Base-by-base conservation (phyloP, 1,139 yeast species). In the Taphrina confusa region DNA sequence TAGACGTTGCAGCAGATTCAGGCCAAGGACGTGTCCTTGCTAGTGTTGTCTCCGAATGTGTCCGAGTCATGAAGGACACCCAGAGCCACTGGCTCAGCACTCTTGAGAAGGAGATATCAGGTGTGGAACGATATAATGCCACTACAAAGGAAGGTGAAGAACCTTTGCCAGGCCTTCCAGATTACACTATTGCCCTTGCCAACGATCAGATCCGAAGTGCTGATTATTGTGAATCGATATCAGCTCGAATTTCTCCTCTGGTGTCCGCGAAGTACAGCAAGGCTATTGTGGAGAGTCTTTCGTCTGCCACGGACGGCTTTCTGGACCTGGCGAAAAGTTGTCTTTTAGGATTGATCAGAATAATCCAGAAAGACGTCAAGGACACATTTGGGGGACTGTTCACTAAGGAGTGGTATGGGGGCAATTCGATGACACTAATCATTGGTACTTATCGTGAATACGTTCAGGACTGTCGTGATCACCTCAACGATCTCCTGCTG, bases 161-260 rank as follows among this genome's bases (percentile, higher is more conserved):
- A 44, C 51, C 49, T 11, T 83, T 88, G 0, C 83, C 84, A 39
- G 91, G 87, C 31, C 75, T 89, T 49, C 78, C 86, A 44, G 96
- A 90, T 68, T 90, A 90, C 71, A 75, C 87, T 61, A 80, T 87
- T 28, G 96, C 96, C 0, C 78, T 88, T 34, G 94, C 94, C 1
- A 90, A 90, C 63, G 94, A 87, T 71, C 96, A 89, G 71, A 86
- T 89, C 73, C 83, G 87, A 66, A 87, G 91, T 20, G 95, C 92
- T 23, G 84, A 87, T 65, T 81, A 87, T 64, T 82, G 87, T 30
- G 95, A 87, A 63, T 87, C 86, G 45, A 83, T 89, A 59, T 78
- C 85, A 23, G 82, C 83, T 14, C 81, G 79, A 61, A 84, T 86
- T 70, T 78, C 82, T 30, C 81, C 80, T 1, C 78, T 84, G 68